phyloP scores from a whole-genome alignment of 129 eudicot species.

The Flaveria linearis region DNA sequence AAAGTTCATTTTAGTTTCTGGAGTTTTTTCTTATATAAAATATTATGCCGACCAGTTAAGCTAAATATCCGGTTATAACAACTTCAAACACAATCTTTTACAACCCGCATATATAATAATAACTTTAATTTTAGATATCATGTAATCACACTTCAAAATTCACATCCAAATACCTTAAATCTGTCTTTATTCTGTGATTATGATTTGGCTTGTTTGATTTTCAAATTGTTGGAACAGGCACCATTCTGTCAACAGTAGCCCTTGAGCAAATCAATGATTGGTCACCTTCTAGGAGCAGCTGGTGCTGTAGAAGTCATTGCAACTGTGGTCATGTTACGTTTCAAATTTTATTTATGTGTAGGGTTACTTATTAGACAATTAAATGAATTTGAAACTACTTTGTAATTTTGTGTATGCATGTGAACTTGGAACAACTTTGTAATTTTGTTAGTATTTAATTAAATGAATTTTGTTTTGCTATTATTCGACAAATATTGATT shows the following conservation, averaged over 20 bases:
- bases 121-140: background rate
- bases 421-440: no score
- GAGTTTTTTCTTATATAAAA: background rate
- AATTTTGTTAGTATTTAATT: no score
- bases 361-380: no score
- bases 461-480: no score
- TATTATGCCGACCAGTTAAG: background rate
- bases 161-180: background rate
- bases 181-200: background rate
- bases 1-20: no score
- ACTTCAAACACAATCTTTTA: background rate
- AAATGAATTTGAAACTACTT: no score
- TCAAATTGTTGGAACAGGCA: slow-evolving; percentile 53
- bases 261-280: slow-evolving; percentile 36
- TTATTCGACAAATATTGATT: no score
- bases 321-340: no score
- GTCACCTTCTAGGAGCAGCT: no score
- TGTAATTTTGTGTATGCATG: no score
- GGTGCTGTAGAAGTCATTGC: no score
- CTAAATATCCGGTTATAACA: background rate
- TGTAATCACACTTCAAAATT: background rate
- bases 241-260: slow-evolving; percentile 88
- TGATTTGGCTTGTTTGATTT: slow-evolving; percentile 1
- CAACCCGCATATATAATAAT: background rate
- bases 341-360: no score